phyloP scores from a whole-genome alignment of 352 stramenopile species.

The Phytopythium mirpurense region DNA sequence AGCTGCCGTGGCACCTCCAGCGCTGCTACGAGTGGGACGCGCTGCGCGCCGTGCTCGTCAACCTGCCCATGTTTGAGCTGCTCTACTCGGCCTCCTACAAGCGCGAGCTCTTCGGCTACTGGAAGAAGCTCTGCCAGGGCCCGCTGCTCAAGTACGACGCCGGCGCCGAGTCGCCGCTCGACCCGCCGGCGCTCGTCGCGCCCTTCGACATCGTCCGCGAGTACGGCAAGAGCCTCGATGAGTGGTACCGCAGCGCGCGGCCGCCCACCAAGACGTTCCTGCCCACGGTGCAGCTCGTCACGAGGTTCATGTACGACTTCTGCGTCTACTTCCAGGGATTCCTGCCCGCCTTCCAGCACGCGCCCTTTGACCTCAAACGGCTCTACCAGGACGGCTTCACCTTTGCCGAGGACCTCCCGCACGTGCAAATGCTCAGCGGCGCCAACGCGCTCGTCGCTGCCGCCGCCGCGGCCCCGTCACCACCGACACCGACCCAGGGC shows the following conservation, averaged over 20 bases:
- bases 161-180: conserved; percentile 16
- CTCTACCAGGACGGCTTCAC: conserved; percentile 70
- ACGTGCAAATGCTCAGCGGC: conserved; percentile 28
- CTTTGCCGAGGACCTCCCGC: conserved; percentile 58
- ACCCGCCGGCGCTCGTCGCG: conserved; percentile 43
- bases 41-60: conserved; percentile 84
- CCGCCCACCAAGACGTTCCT: conserved; percentile 76
- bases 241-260: conserved; percentile 73
- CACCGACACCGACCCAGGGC: neutral
- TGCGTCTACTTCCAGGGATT: conserved; percentile 65
- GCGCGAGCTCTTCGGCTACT: conserved; percentile 89
- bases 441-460: conserved; percentile 14
- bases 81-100: conserved; percentile 89
- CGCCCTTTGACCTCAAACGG: conserved; percentile 63
- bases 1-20: conserved; percentile 91
- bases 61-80: conserved; percentile 90
- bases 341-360: conserved; percentile 70
- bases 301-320: conserved; percentile 90
- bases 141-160: conserved; percentile 48
- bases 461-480: neutral
- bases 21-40: conserved; percentile 85
- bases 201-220: conserved; percentile 91
- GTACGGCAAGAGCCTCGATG: conserved; percentile 86
- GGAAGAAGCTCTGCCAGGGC: conserved; percentile 80
- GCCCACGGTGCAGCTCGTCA: conserved; percentile 71